A percentile compares a stretch with the other conserved stretches of the same genome.
Conservation (phyloP, 257 asterid species). For the Linderniella brevidens region DNA sequence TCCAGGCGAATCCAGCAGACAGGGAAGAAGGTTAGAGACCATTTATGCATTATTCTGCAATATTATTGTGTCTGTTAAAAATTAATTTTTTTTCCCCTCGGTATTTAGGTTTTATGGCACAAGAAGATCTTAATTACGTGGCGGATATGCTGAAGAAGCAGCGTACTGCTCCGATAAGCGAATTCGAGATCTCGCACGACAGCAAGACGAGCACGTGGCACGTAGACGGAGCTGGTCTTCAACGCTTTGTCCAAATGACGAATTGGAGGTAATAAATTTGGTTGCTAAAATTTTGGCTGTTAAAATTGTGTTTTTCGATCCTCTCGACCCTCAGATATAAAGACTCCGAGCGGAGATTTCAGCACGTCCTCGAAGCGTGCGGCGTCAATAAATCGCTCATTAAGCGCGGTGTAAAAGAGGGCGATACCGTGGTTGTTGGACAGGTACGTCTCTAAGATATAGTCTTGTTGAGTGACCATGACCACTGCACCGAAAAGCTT, state of each 20-base stretch:
- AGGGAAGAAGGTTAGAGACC: constrained; percentile 36
- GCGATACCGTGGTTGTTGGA: constrained; percentile 82
- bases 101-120: neutral
- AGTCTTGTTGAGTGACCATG: no score
- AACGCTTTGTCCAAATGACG: constrained; percentile 95
- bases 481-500: neutral
- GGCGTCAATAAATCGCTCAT: constrained; percentile 75
- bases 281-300: neutral
- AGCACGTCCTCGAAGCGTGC: constrained; percentile 80
- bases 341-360: constrained; percentile 84
- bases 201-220: constrained; percentile 40
- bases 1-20: constrained; percentile 20
- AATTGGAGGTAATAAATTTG: constrained; percentile 60
- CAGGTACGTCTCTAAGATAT: constrained; percentile 33
- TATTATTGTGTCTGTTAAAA: neutral
- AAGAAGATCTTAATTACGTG: constrained; percentile 35
- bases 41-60: neutral
- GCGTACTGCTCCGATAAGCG: constrained; percentile 55
- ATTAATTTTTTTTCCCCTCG: neutral
- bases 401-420: constrained; percentile 85
- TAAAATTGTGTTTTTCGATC: neutral
- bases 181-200: constrained; percentile 62
- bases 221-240: constrained; percentile 74
- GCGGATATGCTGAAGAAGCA: constrained; percentile 63
- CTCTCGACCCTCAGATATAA: constrained; percentile 40